Evolutionary conservation across 768 basidiomycete genomes (phyloP), one percentile per base, ranked within the genome.

Genomic region (Saitozyma sp.): DNA sequence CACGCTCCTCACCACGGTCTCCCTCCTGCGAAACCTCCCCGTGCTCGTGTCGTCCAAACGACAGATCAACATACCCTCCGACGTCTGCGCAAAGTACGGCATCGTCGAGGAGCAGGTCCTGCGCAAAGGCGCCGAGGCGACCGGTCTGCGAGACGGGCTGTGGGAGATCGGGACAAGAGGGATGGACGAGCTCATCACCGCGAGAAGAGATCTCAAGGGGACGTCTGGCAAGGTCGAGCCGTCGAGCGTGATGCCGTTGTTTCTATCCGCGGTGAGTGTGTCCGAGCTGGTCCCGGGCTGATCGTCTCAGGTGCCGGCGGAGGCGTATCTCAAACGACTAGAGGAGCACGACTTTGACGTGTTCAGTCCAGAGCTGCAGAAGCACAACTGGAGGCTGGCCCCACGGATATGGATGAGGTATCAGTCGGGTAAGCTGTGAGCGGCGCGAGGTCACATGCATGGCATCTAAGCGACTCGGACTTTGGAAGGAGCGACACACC

Each of bases 111-210:
- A 79, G 58, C 67, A 77, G 11, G 67, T 79, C 8, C 16, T 82
- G 75, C 0, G 88, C 85, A 62, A 87, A 80, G 45, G 70, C 64
- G 40, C 88, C 82, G 43, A 88, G 77, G 68, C 79, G 11, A 69
- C 59, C 38, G 78, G 78, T 0, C 17, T 79, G 9, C 62, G 64
- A 20, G 78, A 79, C 61, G 76, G 67, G 0, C 67, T 61, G 42
- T 75, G 64, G 48, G 73, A 77, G 61, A 71, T 79, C 16, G 78
- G 76, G 13, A 79, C 78, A 20, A 68, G 78, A 45, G 78, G 78
- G 50, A 79, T 79, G 78, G 78, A 79, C 41, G 78, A 79, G 62
- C 50, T 79, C 37, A 79, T 79, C 48, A 79, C 78, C 41, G 76
- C 78, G 16, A 65, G 78, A 58, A 71, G 76, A 61, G 74, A 79